Base-by-base conservation (phyloP, 106 monocot genomes). In the Apostasia ramifera region DNA sequence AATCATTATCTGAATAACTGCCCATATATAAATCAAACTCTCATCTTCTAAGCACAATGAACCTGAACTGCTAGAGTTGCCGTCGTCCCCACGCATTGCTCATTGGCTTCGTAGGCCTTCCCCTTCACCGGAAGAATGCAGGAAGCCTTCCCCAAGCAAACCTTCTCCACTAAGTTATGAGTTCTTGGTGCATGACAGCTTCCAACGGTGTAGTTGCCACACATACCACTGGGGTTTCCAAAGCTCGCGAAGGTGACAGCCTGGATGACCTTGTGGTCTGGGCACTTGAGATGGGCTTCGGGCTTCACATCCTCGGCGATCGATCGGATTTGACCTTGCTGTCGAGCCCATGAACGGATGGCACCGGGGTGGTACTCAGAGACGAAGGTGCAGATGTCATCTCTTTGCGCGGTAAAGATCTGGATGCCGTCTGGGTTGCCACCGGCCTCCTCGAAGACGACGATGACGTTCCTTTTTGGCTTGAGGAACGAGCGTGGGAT, bases 151-250 rank as follows among this genome's bases (percentile, higher is more conserved):
- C 86, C 86, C 47, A 86, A 49, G 46, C 86, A 86, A 1, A n/a
- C 91, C 80, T 91, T 82, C 78, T 88, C 78, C 1, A 75, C 91
- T 6, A 87, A 40, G 44, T 6, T 51, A 64, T 73, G 73, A 14
- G 82, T 66, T 1, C 70, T 1, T 0, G 81, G 68, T 39, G 82
- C 12, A 53, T 87, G 84, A 74, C 91, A 91, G 38, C 9, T 82
- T 7, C 91, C 91, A 0, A 45, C 12, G 14, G 82, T 82, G 58
- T 80, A 80, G 70, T 85, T 88, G n/a, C 91, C 91, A 44, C 91
- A 91, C 9, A 66, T 6, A 39, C 87, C 87, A 3, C 0, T 39
- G 9, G 93, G 93, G 56, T 91, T 87, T 7, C 91, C 91, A 40
- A 79, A 91, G 77, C 84, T 91, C 4, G 87, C 91, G 8, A 91